A percentile compares a stretch with the other conserved stretches of the same genome.
phyloP scores from a whole-genome alignment of 768 basidiomycete species.

The Tricholoma terreum region DNA sequence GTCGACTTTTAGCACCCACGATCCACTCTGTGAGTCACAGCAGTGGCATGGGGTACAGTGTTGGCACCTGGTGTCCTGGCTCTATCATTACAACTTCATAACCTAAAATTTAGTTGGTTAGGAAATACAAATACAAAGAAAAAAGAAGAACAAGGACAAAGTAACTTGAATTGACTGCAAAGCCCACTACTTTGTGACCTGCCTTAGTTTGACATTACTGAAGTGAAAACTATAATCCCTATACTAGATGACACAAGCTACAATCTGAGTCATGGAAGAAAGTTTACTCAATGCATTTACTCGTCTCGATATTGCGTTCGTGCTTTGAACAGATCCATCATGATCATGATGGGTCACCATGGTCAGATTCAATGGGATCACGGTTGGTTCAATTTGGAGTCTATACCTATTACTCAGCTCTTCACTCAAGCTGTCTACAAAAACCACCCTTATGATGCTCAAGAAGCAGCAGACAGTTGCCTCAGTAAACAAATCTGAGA shows the following conservation, averaged over 20 bases:
- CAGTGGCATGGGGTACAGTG: too few species aligned
- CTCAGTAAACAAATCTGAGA: slow-evolving; percentile 49
- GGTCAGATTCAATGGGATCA: too few species aligned
- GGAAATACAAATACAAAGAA: too few species aligned
- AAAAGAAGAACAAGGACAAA: slow-evolving; percentile 77
- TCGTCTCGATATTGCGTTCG: slow-evolving; percentile 64
- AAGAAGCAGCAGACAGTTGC: slow-evolving; percentile 41
- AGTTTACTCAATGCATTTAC: slow-evolving; percentile 57
- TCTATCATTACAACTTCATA: too few species aligned
- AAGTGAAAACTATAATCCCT: slow-evolving; percentile 5
- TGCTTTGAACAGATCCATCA: slow-evolving; percentile 71
- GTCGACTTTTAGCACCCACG: too few species aligned
- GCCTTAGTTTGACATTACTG: slow-evolving; percentile 25
- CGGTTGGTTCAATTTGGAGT: too few species aligned
- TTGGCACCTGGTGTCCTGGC: too few species aligned
- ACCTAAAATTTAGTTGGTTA: too few species aligned
- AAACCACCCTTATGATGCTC: slow-evolving; percentile 45
- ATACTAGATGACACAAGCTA: too few species aligned
- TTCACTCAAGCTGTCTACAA: slow-evolving; percentile 33
- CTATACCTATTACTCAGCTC: too few species aligned
- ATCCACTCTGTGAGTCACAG: too few species aligned
- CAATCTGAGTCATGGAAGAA: too few species aligned
- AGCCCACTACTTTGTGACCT: slow-evolving; percentile 85
- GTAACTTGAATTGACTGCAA: slow-evolving; percentile 82
- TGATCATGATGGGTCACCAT: neutral